Conservation (phyloP, 164 flowering plant species). For the Platanus orientalis region DNA sequence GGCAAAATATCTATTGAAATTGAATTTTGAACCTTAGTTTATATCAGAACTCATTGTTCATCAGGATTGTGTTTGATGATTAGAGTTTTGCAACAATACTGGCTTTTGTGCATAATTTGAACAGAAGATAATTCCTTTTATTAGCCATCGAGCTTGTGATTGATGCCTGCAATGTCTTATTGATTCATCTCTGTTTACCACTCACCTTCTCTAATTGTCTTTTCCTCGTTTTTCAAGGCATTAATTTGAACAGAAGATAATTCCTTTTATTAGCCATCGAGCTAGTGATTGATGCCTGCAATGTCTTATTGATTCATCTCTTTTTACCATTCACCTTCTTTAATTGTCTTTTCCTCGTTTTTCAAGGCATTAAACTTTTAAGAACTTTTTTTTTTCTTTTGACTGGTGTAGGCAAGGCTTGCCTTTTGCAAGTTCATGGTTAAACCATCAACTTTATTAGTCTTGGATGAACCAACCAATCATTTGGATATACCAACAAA, state of each 20-base stretch:
- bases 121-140: background rate
- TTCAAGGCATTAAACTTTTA: background rate
- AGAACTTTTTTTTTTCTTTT: background rate
- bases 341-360: background rate
- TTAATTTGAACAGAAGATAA: too few relatives aligned
- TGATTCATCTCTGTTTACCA: too few relatives aligned
- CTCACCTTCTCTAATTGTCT: background rate
- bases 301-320: background rate
- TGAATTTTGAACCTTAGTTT: too few relatives aligned
- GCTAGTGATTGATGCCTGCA: background rate
- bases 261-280: background rate
- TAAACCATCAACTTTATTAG: conserved; percentile 84
- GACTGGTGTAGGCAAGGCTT: conserved; percentile 68
- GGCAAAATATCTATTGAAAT: too few relatives aligned
- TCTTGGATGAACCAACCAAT: conserved; percentile 97
- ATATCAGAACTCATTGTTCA: too few relatives aligned
- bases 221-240: background rate
- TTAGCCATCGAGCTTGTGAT: background rate
- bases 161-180: background rate
- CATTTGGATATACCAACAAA: conserved; percentile 97
- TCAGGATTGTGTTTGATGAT: background rate
- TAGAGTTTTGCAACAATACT: background rate
- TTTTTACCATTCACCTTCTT: background rate
- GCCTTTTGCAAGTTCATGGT: conserved; percentile 99
- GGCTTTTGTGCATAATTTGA: background rate